Percentiles rank a stretch among this genome's conserved stretches.
Conservation (phyloP, 2,329 filamentous ascomycete genomes). For the Clonostachys sp. region DNA sequence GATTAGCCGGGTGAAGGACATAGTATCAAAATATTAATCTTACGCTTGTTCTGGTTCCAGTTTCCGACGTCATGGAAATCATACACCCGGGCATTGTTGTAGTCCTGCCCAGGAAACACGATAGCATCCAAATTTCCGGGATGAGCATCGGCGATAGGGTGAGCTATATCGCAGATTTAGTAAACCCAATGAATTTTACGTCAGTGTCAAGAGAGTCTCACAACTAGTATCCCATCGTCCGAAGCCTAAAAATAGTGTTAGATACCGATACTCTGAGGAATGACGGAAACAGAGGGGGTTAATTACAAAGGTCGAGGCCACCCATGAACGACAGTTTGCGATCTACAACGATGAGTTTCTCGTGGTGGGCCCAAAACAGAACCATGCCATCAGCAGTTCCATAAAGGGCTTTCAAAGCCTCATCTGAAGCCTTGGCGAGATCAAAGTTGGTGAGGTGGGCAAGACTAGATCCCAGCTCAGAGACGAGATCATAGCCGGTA, state of each 20-base stretch:
- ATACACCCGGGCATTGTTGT: constrained; percentile 82
- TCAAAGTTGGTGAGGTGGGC: constrained; percentile 43
- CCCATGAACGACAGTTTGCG: constrained; percentile 84
- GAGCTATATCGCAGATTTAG: constrained; percentile 30
- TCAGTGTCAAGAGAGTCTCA: constrained; percentile 14
- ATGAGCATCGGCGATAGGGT: constrained; percentile 80
- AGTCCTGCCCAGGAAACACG: constrained; percentile 86
- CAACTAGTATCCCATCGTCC: constrained; percentile 85
- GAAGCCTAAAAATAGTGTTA: constrained; percentile 45
- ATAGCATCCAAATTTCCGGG: constrained; percentile 71
- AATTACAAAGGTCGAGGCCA: constrained; percentile 72
- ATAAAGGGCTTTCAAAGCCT: constrained; percentile 74
- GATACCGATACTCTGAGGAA: background rate
- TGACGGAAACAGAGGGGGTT: background rate
- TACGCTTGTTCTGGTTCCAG: constrained; percentile 78
- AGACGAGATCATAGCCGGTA: constrained; percentile 62
- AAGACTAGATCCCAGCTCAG: constrained; percentile 63
- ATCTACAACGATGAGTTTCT: constrained; percentile 84
- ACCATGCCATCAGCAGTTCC: constrained; percentile 78
- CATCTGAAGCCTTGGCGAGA: constrained; percentile 62
- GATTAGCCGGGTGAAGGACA: background rate
- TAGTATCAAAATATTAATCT: background rate
- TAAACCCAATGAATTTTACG: constrained; percentile 5
- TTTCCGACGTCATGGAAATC: constrained; percentile 75
- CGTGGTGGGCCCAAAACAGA: constrained; percentile 89